Evolutionary conservation across 1,284 basidiomycete species (phyloP).

Genomic region (Naganishia albida): DNA sequence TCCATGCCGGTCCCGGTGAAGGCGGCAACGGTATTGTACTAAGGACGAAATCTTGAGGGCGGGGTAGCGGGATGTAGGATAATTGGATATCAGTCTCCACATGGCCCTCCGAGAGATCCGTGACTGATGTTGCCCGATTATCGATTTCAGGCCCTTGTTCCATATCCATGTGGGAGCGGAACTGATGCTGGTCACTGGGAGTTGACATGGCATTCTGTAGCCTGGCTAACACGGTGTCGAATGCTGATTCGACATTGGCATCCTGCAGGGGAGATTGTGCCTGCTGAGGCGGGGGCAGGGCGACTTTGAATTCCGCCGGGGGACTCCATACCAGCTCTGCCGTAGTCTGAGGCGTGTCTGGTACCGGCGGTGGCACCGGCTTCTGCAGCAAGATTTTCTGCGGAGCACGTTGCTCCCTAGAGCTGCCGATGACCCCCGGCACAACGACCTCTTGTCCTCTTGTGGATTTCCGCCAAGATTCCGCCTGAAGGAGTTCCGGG

Average conservation of each 20-base stretch:
- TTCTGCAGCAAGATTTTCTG: constrained; percentile 2
- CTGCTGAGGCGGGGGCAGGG: neutral
- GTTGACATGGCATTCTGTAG: constrained; percentile 14
- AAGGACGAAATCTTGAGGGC: constrained; percentile 43
- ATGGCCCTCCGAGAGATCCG: neutral
- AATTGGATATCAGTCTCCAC: neutral
- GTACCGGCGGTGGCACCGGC: constrained; percentile 2
- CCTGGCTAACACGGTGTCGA: constrained; percentile 17
- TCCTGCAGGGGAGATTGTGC: neutral
- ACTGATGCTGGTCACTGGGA: constrained; percentile 8
- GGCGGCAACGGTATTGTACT: constrained; percentile 46
- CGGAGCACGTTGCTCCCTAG: constrained; percentile 4
- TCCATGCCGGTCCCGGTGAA: constrained; percentile 59
- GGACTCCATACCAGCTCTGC: constrained; percentile 17
- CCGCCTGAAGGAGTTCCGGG: constrained; percentile 28
- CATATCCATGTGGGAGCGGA: neutral
- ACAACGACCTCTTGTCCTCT: constrained; percentile 23
- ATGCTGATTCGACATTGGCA: constrained; percentile 12
- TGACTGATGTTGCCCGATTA: neutral
- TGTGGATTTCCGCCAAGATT: constrained; percentile 29
- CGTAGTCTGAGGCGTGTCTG: constrained; percentile 19
- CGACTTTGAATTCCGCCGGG: neutral
- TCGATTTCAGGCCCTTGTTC: neutral
- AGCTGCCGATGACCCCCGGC: constrained; percentile 20
- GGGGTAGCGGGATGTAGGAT: constrained; percentile 25